Percentiles rank a stretch among this genome's conserved stretches.
These are phyloP conservation scores for Aspergillus saccharolyticus DNA, from an alignment of 495 filamentous ascomycete species.

Conservation along the genomic window DNA sequence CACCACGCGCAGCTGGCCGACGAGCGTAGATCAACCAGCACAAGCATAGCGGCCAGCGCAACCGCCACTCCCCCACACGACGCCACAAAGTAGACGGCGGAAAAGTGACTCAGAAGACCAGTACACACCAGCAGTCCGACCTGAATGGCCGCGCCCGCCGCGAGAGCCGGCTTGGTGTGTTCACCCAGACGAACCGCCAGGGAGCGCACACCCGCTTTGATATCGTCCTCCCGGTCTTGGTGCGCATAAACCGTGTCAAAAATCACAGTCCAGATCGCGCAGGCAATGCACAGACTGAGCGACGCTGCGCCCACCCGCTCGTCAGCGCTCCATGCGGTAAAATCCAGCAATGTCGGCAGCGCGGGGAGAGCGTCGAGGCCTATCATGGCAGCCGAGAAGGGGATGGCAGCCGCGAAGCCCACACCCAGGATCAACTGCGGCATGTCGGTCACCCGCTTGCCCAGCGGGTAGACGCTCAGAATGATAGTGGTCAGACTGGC, in stretches of 20 bases:
- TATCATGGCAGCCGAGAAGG: not conserved
- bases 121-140: not conserved
- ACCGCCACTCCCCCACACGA: not conserved
- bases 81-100: slow-evolving; percentile 6
- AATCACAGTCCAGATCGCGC: slow-evolving; percentile 37
- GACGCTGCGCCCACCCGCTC: not conserved
- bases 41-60: slow-evolving; percentile 4
- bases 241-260: slow-evolving; percentile 46
- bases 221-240: slow-evolving; percentile 41
- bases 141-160: not conserved
- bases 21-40: not conserved
- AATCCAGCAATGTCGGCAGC: no score
- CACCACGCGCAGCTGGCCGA: slow-evolving; percentile 12
- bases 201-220: slow-evolving; percentile 34
- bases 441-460: not conserved
- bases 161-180: slow-evolving; percentile 2
- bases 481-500: not conserved
- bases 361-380: not conserved
- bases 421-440: not conserved
- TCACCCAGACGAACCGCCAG: slow-evolving; percentile 27
- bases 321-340: not conserved
- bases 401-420: not conserved
- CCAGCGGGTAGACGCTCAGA: not conserved
- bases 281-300: slow-evolving; percentile 17
- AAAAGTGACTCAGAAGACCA: not conserved